A percentile compares a stretch with the other conserved stretches of the same genome.
phyloP scores from a whole-genome alignment of 2,329 filamentous ascomycete species.

The Seiridium unicorne region DNA sequence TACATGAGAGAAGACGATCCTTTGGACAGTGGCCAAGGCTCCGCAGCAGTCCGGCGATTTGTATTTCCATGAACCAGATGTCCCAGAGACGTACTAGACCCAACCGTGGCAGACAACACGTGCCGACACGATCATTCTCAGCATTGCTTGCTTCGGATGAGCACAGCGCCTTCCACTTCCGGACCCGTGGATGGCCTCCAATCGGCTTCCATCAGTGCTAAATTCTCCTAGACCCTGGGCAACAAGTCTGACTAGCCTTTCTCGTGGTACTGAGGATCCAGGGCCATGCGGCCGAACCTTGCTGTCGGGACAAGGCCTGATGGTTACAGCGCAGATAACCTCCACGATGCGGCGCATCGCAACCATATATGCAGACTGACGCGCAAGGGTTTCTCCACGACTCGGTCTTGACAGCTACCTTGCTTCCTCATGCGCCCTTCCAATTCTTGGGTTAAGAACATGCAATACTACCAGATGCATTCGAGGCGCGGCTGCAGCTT shows the following conservation, averaged over 20 bases:
- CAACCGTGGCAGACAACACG: not conserved
- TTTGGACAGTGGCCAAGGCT: not conserved
- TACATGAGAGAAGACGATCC: not conserved
- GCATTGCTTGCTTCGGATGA: not conserved
- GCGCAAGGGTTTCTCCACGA: not conserved
- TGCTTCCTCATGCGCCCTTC: too few relatives aligned
- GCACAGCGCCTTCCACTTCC: not conserved
- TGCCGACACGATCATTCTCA: not conserved
- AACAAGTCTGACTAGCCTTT: not conserved
- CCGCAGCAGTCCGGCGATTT: not conserved
- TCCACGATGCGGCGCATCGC: not conserved
- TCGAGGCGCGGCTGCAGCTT: too few relatives aligned
- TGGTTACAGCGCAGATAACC: constrained; percentile 3
- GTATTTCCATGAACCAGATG: constrained; percentile 11
- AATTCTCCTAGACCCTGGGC: not conserved
- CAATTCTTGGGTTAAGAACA: too few relatives aligned
- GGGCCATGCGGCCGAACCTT: not conserved
- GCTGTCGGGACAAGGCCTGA: not conserved
- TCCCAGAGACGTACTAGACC: not conserved
- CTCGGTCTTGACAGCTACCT: not conserved
- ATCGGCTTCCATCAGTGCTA: not conserved
- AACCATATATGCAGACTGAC: not conserved
- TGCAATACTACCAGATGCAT: too few relatives aligned
- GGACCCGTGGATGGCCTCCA: not conserved
- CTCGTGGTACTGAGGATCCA: not conserved